Percentiles rank a stretch among this genome's conserved stretches.
phyloP scores from a whole-genome alignment of 2,329 filamentous ascomycete genomes.

The Aureobasidium sp. region DNA sequence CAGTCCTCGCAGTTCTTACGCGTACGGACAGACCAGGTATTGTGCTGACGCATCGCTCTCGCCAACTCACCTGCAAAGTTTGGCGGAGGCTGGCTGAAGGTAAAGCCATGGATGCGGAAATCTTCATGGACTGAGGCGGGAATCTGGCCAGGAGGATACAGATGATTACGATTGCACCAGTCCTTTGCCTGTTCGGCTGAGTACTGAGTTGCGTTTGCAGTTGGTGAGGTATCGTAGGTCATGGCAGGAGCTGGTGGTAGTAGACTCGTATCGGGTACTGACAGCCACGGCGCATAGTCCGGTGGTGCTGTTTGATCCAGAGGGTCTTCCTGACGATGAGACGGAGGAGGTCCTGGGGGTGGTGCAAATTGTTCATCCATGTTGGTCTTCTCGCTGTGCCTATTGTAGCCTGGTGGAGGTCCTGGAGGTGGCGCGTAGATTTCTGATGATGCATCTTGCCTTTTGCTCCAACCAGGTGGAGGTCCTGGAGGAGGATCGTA shows the following conservation, averaged over 20 bases:
- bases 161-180: conserved; percentile 56
- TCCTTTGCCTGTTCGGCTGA: conserved; percentile 56
- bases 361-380: conserved; percentile 23
- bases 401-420: conserved; percentile 19
- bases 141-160: conserved; percentile 43
- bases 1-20: conserved; percentile 45
- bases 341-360: conserved; percentile 30
- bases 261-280: conserved; percentile 63
- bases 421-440: conserved; percentile 23
- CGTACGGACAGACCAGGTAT: conserved; percentile 32
- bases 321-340: conserved; percentile 1
- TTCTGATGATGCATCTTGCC: conserved; percentile 1
- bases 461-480: conserved; percentile 19
- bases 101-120: conserved; percentile 20
- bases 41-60: neutral
- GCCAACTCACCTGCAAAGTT: conserved; percentile 34
- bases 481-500: conserved; percentile 25
- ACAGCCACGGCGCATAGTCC: conserved; percentile 62
- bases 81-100: conserved; percentile 42
- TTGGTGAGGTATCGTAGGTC: conserved; percentile 55
- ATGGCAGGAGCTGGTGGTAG: conserved; percentile 66
- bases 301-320: conserved; percentile 33
- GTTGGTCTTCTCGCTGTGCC: neutral
- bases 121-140: conserved; percentile 14
- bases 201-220: conserved; percentile 59